Percentiles rank a stretch among this genome's conserved stretches.
Conservation (phyloP, 2,329 filamentous ascomycete species). For the Sclerotinia sclerotiorum region DNA sequence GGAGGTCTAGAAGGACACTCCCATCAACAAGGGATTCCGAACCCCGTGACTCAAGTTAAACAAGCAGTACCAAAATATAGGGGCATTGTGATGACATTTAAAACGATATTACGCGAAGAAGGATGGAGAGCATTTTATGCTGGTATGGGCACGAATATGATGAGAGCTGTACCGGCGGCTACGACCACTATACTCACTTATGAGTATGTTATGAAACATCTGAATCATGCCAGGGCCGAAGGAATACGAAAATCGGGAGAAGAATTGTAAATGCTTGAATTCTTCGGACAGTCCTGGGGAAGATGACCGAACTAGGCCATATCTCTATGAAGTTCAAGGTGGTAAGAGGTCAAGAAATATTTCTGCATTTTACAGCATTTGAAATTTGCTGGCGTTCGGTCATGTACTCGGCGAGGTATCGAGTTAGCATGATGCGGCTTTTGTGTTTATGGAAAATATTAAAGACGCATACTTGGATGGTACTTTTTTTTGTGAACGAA, state of each 20-base stretch:
- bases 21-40: slow-evolving; percentile 26
- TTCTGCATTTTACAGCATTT: slow-evolving; percentile 29
- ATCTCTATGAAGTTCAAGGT: not conserved
- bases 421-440: slow-evolving; percentile 19
- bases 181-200: slow-evolving; percentile 98
- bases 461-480: slow-evolving; percentile 25
- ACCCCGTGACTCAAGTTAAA: slow-evolving; percentile 37
- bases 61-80: slow-evolving; percentile 56
- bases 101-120: slow-evolving; percentile 83
- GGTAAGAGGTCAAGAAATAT: slow-evolving; percentile 4
- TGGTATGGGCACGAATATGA: slow-evolving; percentile 96
- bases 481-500: slow-evolving; percentile 22
- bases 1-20: slow-evolving; percentile 36
- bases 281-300: not conserved
- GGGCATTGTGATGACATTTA: slow-evolving; percentile 78
- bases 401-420: slow-evolving; percentile 21
- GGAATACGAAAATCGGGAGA: slow-evolving; percentile 31
- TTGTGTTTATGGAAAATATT: slow-evolving; percentile 22
- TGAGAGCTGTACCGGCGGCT: slow-evolving; percentile 89
- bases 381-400: slow-evolving; percentile 28
- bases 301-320: not conserved
- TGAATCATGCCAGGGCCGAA: slow-evolving; percentile 36
- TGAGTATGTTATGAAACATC: slow-evolving; percentile 61
- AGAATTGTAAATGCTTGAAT: slow-evolving; percentile 23
- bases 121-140: slow-evolving; percentile 97